phyloP scores from a whole-genome alignment of 352 stramenopile genomes.

The Thalassiosira mediterranea region DNA sequence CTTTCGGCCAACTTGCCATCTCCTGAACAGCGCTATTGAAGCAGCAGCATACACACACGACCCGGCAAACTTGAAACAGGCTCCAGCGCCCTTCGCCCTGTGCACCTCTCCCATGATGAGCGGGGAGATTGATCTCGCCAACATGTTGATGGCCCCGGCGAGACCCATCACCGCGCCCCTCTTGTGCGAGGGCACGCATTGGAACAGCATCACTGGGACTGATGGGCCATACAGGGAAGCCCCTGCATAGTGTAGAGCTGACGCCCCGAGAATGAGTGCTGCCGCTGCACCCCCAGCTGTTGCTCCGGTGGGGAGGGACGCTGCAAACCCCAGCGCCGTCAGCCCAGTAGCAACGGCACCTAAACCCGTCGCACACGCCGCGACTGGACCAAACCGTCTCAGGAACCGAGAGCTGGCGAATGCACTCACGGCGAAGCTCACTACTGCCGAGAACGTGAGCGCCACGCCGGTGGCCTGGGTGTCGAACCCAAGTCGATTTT shows the following conservation, averaged over 20 bases:
- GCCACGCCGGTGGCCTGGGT: constrained; percentile 62
- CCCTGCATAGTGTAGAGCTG: constrained; percentile 71
- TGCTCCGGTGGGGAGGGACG: constrained; percentile 29
- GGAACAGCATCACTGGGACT: constrained; percentile 68
- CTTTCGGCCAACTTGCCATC: constrained; percentile 56
- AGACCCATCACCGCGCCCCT: constrained; percentile 76
- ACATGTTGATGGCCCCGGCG: constrained; percentile 73
- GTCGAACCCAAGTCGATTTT: constrained; percentile 54
- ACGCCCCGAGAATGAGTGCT: constrained; percentile 47
- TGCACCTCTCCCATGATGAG: constrained; percentile 73
- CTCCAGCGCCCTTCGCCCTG: constrained; percentile 48
- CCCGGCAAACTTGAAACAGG: constrained; percentile 63
- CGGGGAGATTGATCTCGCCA: constrained; percentile 65
- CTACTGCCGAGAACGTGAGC: constrained; percentile 67
- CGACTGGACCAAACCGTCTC: constrained; percentile 59
- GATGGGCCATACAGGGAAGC: constrained; percentile 73
- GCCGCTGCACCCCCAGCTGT: constrained; percentile 18
- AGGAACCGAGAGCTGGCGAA: constrained; percentile 57
- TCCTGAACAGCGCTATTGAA: constrained; percentile 52
- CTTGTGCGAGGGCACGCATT: constrained; percentile 70
- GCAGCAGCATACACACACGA: constrained; percentile 45
- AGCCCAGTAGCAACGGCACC: constrained; percentile 57
- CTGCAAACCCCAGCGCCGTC: constrained; percentile 49
- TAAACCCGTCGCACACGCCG: constrained; percentile 62
- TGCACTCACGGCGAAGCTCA: constrained; percentile 69